Evolutionary conservation across 345 rosid genomes (phyloP).

Genomic region (Chamaenerion angustifolium): DNA sequence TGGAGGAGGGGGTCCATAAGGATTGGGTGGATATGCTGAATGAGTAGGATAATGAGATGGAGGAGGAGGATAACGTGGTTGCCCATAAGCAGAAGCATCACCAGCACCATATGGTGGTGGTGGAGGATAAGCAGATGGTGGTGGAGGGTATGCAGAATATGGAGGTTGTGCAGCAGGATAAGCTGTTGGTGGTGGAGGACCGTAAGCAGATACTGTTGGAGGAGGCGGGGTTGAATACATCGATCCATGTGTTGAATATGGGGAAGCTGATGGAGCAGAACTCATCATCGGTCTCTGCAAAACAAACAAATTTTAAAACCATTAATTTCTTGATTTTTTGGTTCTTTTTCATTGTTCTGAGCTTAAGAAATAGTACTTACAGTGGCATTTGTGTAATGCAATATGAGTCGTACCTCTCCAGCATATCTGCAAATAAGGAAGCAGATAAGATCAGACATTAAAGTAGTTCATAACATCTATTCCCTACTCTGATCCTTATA

Average conservation of each 20-base stretch:
- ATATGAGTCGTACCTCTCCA: constrained; percentile 62
- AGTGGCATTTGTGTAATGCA: constrained; percentile 51
- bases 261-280: constrained; percentile 31
- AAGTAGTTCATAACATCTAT: no score
- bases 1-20: constrained; percentile 19
- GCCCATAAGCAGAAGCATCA: background rate
- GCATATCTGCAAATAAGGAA: constrained; percentile 41
- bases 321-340: background rate
- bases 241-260: constrained; percentile 16
- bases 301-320: background rate
- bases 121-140: constrained; percentile 20
- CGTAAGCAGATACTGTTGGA: constrained; percentile 11
- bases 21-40: constrained; percentile 30
- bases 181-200: constrained; percentile 22
- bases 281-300: constrained; percentile 33
- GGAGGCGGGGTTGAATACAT: constrained; percentile 11
- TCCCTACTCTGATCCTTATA: no score
- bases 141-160: constrained; percentile 16
- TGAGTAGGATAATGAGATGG: constrained; percentile 10
- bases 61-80: constrained; percentile 24
- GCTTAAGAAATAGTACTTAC: constrained; percentile 22
- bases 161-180: constrained; percentile 8
- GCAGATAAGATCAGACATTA: no score
- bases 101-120: constrained; percentile 2
- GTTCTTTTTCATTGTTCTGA: background rate